Evolutionary conservation across 1,284 basidiomycete genomes (phyloP).

Genomic region (Fomitopsis betulina): DNA sequence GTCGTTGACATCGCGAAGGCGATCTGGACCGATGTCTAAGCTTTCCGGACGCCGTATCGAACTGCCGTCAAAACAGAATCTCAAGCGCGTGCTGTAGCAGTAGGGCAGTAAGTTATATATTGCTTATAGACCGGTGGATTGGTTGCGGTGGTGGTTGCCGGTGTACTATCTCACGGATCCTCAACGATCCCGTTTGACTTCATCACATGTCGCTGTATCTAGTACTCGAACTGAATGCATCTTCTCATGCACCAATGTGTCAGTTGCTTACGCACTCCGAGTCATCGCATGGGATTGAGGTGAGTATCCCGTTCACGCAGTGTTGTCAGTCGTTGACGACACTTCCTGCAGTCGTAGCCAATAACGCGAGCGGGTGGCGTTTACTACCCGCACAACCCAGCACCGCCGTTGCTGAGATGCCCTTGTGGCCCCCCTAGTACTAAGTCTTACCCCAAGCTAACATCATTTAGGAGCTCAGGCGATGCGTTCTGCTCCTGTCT

Average conservation of each 20-base stretch:
- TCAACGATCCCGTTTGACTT: not conserved
- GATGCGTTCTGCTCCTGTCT: too few species aligned
- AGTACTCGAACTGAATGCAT: not conserved
- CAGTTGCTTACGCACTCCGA: too few species aligned
- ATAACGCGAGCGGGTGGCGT: too few species aligned
- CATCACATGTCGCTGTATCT: not conserved
- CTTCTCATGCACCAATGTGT: not conserved
- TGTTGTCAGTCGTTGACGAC: too few species aligned
- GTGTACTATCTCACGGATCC: not conserved
- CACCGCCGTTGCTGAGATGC: too few species aligned
- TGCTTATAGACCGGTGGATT: too few species aligned
- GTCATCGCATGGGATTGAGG: not conserved
- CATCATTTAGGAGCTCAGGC: too few species aligned
- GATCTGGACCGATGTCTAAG: conserved; percentile 38
- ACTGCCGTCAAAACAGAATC: not conserved
- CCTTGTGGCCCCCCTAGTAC: too few species aligned
- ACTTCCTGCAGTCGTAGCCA: too few species aligned
- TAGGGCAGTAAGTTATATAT: not conserved
- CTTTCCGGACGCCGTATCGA: not conserved
- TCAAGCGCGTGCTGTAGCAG: not conserved
- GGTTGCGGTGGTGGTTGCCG: not conserved
- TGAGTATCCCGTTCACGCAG: not conserved
- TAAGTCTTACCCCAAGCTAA: too few species aligned
- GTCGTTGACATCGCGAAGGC: conserved; percentile 47
- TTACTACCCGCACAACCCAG: too few species aligned